Percentiles rank a stretch among this genome's conserved stretches.
These are phyloP conservation scores for Mycotypha africana DNA, from an alignment of 371 early-diverging fungal species.

Conservation along the genomic window DNA sequence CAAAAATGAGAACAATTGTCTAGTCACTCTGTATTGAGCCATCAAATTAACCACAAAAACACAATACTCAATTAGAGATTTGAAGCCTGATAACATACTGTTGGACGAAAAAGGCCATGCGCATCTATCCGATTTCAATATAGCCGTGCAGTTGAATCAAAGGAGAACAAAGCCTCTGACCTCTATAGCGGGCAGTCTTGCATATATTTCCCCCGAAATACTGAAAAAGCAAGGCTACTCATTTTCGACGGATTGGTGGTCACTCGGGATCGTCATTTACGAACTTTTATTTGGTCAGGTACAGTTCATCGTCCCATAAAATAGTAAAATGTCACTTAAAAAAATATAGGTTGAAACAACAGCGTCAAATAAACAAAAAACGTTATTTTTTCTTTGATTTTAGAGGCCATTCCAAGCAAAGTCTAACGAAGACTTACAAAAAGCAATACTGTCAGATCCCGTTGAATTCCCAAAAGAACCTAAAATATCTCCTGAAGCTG, in stretches of 20 bases:
- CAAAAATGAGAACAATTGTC: too few relatives aligned
- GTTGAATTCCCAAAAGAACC: constrained; percentile 53
- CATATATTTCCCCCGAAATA: constrained; percentile 83
- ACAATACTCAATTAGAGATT: too few relatives aligned
- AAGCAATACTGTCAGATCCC: constrained; percentile 55
- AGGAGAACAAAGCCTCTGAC: constrained; percentile 32
- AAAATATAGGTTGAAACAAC: too few relatives aligned
- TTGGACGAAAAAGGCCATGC: constrained; percentile 81
- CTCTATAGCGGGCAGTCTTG: constrained; percentile 73
- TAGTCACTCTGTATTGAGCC: background rate
- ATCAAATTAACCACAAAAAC: background rate
- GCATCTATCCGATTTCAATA: constrained; percentile 88
- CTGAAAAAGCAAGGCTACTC: constrained; percentile 67
- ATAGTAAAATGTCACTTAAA: too few relatives aligned
- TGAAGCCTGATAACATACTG: constrained; percentile 92
- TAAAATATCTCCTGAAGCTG: constrained; percentile 46
- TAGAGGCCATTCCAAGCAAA: constrained; percentile 82
- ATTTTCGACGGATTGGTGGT: constrained; percentile 87
- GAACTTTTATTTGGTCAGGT: constrained; percentile 29
- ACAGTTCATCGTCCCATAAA: background rate
- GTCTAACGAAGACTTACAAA: constrained; percentile 66
- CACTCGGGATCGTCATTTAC: constrained; percentile 80
- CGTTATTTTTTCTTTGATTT: background rate
- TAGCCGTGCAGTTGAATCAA: constrained; percentile 47
- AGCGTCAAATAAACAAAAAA: too few relatives aligned